Conservation (phyloP, 2,329 filamentous ascomycete genomes). For the Colletotrichum paranaense region DNA sequence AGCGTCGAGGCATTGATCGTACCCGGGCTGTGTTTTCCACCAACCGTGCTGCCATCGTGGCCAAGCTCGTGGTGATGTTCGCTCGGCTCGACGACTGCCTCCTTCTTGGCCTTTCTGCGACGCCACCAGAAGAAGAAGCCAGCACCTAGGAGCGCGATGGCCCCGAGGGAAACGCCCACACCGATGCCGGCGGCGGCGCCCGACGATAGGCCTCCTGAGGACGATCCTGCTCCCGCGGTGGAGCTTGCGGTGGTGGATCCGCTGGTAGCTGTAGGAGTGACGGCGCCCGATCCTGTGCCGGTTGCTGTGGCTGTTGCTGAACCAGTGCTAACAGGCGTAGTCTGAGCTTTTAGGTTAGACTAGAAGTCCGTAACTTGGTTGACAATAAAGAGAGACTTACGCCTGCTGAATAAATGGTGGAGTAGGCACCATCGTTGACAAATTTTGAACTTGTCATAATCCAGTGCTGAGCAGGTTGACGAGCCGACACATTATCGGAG, state of each 20-base stretch:
- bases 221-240: neutral
- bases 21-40: constrained; percentile 12
- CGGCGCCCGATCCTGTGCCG: neutral
- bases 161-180: constrained; percentile 42
- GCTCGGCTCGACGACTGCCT: neutral
- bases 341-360: neutral
- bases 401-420: constrained; percentile 43
- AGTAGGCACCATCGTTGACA: constrained; percentile 47
- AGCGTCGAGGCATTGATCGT: constrained; percentile 13
- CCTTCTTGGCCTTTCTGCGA: constrained; percentile 31
- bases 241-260: neutral
- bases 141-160: constrained; percentile 39
- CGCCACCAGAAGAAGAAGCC: constrained; percentile 44
- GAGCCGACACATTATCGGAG: constrained; percentile 28
- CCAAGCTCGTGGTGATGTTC: neutral
- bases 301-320: constrained; percentile 20
- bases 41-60: neutral
- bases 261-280: neutral
- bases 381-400: constrained; percentile 33
- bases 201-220: constrained; percentile 39
- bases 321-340: neutral
- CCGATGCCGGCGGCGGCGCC: constrained; percentile 46
- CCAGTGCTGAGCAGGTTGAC: constrained; percentile 48
- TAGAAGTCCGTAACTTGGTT: too few relatives aligned
- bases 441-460: constrained; percentile 44